These are phyloP conservation scores for Boletellus deceptivus DNA, from an alignment of 1,284 basidiomycete genomes.

Conservation along the genomic window DNA sequence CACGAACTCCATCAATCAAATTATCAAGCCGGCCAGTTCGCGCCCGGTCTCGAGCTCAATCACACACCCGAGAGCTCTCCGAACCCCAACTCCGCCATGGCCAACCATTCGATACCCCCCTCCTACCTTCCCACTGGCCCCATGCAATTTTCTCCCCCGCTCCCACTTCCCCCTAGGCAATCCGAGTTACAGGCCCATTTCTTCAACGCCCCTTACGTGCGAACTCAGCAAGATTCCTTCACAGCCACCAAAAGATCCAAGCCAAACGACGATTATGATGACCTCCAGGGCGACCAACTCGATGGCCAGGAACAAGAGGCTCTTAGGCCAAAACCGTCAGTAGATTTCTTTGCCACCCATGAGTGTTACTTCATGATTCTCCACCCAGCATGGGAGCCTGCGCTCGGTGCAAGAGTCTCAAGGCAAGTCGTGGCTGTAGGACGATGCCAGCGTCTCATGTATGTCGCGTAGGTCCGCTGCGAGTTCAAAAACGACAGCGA, in stretches of 20 bases:
- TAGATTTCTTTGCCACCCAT: background rate
- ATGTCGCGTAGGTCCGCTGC: conserved; percentile 53
- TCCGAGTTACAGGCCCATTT: conserved; percentile 33
- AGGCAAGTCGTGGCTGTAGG: conserved; percentile 38
- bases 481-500: conserved; percentile 67
- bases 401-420: conserved; percentile 70
- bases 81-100: conserved; percentile 1
- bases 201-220: conserved; percentile 12
- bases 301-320: conserved; percentile 25
- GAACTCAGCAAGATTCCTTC: conserved; percentile 1
- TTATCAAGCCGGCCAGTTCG: conserved; percentile 15
- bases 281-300: conserved; percentile 20
- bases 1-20: conserved; percentile 11
- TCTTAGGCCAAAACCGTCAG: conserved; percentile 22
- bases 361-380: conserved; percentile 2
- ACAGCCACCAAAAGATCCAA: conserved; percentile 22
- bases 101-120: conserved; percentile 11
- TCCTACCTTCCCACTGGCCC: conserved; percentile 23
- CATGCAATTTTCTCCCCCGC: conserved; percentile 33
- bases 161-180: conserved; percentile 27
- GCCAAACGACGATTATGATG: conserved; percentile 20
- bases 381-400: conserved; percentile 53
- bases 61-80: conserved; percentile 16
- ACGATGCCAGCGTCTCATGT: background rate
- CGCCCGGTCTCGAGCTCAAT: conserved; percentile 3